phyloP scores from a whole-genome alignment of 1,284 basidiomycete genomes.

The Golubevia pallescens region DNA sequence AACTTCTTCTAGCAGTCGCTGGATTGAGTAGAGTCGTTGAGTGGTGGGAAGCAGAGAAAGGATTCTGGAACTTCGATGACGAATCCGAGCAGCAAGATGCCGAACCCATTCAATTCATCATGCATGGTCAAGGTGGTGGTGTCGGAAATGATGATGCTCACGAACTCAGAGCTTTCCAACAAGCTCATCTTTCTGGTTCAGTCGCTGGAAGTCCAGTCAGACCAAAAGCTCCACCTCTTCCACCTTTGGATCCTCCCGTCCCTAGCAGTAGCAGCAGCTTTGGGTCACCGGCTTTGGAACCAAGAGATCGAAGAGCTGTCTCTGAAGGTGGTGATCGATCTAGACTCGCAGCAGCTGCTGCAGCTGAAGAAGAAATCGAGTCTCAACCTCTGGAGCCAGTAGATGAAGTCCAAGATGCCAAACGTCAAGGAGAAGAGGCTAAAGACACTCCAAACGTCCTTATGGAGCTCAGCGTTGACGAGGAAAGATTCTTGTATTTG shows the following conservation, averaged over 20 bases:
- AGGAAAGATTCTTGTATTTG: slow-evolving; percentile 83
- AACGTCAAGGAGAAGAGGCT: slow-evolving; percentile 13
- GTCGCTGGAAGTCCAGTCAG: too few species aligned
- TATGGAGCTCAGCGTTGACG: slow-evolving; percentile 90
- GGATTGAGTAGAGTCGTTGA: slow-evolving; percentile 94
- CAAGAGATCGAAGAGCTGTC: slow-evolving; percentile 9
- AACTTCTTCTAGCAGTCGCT: slow-evolving; percentile 93
- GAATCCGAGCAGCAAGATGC: slow-evolving; percentile 71
- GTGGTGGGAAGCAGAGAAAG: slow-evolving; percentile 99
- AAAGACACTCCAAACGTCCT: slow-evolving; percentile 67
- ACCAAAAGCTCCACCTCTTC: too few species aligned
- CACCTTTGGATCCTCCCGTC: too few species aligned
- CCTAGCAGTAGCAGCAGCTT: slow-evolving; percentile 21
- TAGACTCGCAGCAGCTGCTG: slow-evolving; percentile 4
- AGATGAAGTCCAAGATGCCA: slow-evolving; percentile 71
- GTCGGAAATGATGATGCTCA: too few species aligned
- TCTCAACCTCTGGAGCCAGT: slow-evolving; percentile 82
- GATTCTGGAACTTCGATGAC: slow-evolving; percentile 99
- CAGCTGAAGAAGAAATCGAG: slow-evolving; percentile 63
- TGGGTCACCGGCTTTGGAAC: slow-evolving; percentile 40
- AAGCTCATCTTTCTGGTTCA: too few species aligned
- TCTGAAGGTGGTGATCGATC: slow-evolving; percentile 13
- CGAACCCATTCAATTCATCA: slow-evolving; percentile 32
- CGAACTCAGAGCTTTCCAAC: too few species aligned
- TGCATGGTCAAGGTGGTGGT: too few species aligned